These are phyloP conservation scores for Aspergillus hiratsukae DNA, from an alignment of 2,329 filamentous ascomycete species.

Conservation along the genomic window DNA sequence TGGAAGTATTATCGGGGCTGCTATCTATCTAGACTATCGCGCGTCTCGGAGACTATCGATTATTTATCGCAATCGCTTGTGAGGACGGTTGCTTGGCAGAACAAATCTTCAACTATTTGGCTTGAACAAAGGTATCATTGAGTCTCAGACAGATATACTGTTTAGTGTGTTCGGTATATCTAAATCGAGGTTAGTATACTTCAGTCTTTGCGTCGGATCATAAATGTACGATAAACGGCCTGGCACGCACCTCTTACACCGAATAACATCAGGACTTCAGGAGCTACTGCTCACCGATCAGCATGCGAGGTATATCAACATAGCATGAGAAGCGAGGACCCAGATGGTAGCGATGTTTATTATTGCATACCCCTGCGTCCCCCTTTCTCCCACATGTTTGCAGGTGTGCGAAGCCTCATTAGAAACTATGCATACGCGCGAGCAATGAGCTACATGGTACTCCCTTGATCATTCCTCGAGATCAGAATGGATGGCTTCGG, in stretches of 20 bases:
- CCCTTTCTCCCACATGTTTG: neutral
- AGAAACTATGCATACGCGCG: neutral
- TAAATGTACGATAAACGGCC: neutral
- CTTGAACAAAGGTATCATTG: neutral
- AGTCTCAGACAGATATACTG: neutral
- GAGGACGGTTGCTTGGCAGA: slow-evolving; percentile 10
- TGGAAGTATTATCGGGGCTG: slow-evolving; percentile 12
- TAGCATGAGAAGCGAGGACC: neutral
- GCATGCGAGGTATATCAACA: neutral
- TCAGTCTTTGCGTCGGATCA: neutral
- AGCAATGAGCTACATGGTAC: neutral
- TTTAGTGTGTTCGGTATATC: neutral
- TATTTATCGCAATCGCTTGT: slow-evolving; percentile 13
- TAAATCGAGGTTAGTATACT: neutral
- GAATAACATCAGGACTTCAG: neutral
- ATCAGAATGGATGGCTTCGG: neutral
- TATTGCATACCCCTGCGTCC: neutral
- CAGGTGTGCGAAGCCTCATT: neutral
- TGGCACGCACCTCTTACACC: neutral
- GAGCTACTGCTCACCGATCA: neutral
- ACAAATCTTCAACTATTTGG: neutral
- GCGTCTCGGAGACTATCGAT: slow-evolving; percentile 14
- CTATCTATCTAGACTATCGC: slow-evolving; percentile 9
- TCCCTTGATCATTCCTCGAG: neutral
- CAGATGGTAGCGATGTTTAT: neutral